Evolutionary conservation across 2,329 filamentous ascomycete genomes (phyloP).

Genomic region (Diplodia sapinea): DNA sequence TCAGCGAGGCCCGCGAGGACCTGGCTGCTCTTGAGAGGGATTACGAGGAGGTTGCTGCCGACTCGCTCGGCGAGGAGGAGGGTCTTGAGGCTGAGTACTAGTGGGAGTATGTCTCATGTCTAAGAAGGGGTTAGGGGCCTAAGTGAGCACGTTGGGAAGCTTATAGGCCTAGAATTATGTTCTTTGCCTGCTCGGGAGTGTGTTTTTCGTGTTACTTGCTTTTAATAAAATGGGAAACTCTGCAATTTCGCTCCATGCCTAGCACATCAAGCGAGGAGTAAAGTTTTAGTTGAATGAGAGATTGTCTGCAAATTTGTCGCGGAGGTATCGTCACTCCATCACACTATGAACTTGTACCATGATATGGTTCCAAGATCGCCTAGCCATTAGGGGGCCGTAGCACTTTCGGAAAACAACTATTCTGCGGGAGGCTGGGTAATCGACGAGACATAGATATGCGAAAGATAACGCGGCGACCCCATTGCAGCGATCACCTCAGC

Average conservation of each 20-base stretch:
- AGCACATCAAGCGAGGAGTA: not conserved
- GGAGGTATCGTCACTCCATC: not conserved
- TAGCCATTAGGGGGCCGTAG: not conserved
- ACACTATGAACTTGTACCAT: not conserved
- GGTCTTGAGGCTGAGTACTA: slow-evolving; percentile 57
- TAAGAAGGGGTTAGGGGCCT: slow-evolving; percentile 21
- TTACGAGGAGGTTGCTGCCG: slow-evolving; percentile 82
- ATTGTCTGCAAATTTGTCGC: not conserved
- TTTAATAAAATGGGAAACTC: slow-evolving; percentile 30
- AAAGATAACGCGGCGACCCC: not conserved
- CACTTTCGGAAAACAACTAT: not conserved
- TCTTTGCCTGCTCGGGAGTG: slow-evolving; percentile 29
- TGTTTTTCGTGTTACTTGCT: slow-evolving; percentile 27
- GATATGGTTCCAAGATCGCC: not conserved
- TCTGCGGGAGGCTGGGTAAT: not conserved
- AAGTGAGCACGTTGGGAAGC: slow-evolving; percentile 18
- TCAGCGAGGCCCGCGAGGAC: slow-evolving; percentile 85
- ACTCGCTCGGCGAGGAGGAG: slow-evolving; percentile 66
- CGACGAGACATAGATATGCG: not conserved
- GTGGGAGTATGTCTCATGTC: slow-evolving; percentile 19
- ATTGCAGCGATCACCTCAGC: not conserved
- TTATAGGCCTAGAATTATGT: slow-evolving; percentile 29
- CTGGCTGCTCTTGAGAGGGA: slow-evolving; percentile 84
- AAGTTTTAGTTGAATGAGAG: not conserved
- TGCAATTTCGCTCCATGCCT: slow-evolving; percentile 20